Evolutionary conservation across 169 alveolate genomes (phyloP), one percentile per base, ranked within the genome.

Genomic region (Cyclospora cayetanensis): DNA sequence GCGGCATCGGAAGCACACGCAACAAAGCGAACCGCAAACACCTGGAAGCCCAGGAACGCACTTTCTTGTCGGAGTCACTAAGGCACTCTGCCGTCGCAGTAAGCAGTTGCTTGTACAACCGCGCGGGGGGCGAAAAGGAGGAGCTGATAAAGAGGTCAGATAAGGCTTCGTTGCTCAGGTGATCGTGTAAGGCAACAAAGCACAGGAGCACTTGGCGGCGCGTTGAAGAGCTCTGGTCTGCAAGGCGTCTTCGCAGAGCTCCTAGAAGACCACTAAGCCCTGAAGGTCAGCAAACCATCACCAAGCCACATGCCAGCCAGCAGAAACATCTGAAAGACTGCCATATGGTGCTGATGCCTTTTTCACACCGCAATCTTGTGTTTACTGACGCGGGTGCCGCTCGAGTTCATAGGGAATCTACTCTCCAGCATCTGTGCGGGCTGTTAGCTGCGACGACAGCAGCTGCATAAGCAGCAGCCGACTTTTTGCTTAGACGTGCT

Each of bases 31-130:
- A 46, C 60, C 7, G 60, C n/a, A 46, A 15, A 46, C 7, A 46
- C 60, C 7, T 7, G n/a, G 60, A 15, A 15, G n/a, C n/a, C n/a
- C n/a, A n/a, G n/a, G n/a, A n/a, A 25, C 27, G 22, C 25, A 80
- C 89, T 74, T 80, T 80, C 41, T 80, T 80, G 55, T 80, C 89
- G 27, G 89, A 50, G 35, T 80, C 89, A 39, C 89, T 27, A 39
- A 80, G 89, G 39, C 89, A 80, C 27, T 80, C 89, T 20, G 89
- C 89, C 4, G 89, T 74, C 22, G 89, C 89, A 46, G 89, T 70
- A 29, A 80, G 41, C 89, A 80, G 15, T 63, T 80, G 89, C 29
- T 80, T 80, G 89, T 80, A 80, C 39, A 80, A 70, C 18, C 89
- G 89, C 39, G 89, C 89, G 11, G 89, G 39, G 11, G 74, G 43